Conservation (phyloP, 441 rosid species). For the Erodium trifolium region DNA sequence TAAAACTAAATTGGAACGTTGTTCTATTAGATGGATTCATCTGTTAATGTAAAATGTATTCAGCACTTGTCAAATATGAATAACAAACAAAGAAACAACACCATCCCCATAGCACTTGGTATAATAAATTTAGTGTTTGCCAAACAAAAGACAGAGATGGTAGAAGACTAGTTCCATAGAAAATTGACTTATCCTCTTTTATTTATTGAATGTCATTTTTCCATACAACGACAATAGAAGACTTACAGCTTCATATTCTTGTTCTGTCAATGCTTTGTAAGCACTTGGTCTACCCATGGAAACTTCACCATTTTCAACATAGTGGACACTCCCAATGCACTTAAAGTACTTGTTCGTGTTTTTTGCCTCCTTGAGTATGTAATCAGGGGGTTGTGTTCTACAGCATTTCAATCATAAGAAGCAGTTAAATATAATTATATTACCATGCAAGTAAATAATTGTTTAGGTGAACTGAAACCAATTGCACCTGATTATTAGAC, state of each 20-base stretch:
- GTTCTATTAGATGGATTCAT: not conserved
- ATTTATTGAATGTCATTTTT: not conserved
- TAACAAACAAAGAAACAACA: not conserved
- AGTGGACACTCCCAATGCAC: slow-evolving; percentile 74
- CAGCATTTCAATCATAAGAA: slow-evolving; percentile 31
- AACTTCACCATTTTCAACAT: slow-evolving; percentile 50
- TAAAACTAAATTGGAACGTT: not conserved
- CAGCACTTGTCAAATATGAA: not conserved
- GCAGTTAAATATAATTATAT: slow-evolving; percentile 17
- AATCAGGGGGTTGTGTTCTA: slow-evolving; percentile 97
- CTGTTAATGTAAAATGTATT: too few species aligned
- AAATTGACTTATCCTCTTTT: not conserved
- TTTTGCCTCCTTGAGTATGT: slow-evolving; percentile 88
- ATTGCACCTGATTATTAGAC: too few species aligned
- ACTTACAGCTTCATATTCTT: slow-evolving; percentile 97
- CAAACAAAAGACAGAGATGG: not conserved
- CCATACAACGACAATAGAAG: slow-evolving; percentile 13
- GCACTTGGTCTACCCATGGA: slow-evolving; percentile 54
- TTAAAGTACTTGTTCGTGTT: slow-evolving; percentile 81
- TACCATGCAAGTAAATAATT: slow-evolving; percentile 6
- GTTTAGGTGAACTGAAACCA: slow-evolving; percentile 12
- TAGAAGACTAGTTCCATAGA: slow-evolving; percentile 2
- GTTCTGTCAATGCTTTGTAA: slow-evolving; percentile 68
- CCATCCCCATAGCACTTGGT: not conserved
- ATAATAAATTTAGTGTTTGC: not conserved